These are phyloP conservation scores for Neoarthrinium moseri DNA, from an alignment of 2,329 filamentous ascomycete species.

Conservation along the genomic window DNA sequence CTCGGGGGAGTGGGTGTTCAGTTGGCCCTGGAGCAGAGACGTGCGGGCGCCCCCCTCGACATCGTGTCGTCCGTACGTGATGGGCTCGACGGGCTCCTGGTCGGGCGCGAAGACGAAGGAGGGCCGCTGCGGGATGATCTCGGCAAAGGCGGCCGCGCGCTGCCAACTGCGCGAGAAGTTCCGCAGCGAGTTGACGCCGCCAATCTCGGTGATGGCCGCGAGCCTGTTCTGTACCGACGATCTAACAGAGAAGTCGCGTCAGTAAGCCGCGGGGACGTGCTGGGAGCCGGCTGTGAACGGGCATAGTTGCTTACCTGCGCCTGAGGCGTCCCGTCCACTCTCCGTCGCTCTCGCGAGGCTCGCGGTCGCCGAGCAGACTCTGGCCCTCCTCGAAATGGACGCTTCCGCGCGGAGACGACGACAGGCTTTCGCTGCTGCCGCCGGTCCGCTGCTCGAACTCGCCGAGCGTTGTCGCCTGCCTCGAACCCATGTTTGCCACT, in stretches of 20 bases:
- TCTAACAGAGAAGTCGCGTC: slow-evolving; percentile 40
- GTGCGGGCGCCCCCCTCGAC: slow-evolving; percentile 35
- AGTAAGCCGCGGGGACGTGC: slow-evolving; percentile 4
- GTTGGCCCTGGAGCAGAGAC: slow-evolving; percentile 52
- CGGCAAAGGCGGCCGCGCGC: slow-evolving; percentile 82
- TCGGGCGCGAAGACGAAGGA: slow-evolving; percentile 69
- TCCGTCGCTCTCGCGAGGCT: slow-evolving; percentile 31
- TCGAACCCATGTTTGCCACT: slow-evolving; percentile 17
- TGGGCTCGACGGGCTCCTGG: slow-evolving; percentile 42
- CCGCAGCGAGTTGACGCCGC: slow-evolving; percentile 90
- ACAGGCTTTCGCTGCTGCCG: slow-evolving; percentile 35
- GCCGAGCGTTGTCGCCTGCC: slow-evolving; percentile 39
- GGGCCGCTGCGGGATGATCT: slow-evolving; percentile 78
- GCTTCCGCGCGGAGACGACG: slow-evolving; percentile 38
- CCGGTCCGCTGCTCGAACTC: slow-evolving; percentile 43
- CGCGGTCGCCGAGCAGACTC: slow-evolving; percentile 41
- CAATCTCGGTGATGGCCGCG: slow-evolving; percentile 65
- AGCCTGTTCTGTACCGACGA: slow-evolving; percentile 60
- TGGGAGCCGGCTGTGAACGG: too few relatives aligned
- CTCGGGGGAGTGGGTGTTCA: slow-evolving; percentile 38
- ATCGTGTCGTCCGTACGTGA: slow-evolving; percentile 40
- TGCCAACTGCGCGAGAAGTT: slow-evolving; percentile 94
- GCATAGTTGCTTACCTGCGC: slow-evolving; percentile 32
- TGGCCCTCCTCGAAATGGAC: slow-evolving; percentile 41
- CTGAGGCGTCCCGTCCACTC: slow-evolving; percentile 28